These are phyloP conservation scores for Candida piceae DNA, from an alignment of 805 yeast genomes.

Conservation along the genomic window DNA sequence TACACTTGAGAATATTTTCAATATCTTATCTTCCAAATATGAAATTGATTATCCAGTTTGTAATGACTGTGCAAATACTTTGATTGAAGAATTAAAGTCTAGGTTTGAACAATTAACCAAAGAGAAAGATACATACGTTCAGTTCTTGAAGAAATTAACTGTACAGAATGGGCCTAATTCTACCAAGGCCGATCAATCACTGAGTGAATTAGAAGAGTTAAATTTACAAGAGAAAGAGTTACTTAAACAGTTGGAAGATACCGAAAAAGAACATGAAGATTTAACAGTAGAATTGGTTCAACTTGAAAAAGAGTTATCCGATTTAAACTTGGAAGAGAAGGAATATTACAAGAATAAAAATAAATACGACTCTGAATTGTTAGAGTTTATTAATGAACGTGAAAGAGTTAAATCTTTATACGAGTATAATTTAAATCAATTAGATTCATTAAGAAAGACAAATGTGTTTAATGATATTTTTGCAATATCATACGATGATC, in stretches of 20 bases:
- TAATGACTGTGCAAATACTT: slow-evolving; percentile 68
- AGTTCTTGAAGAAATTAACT: slow-evolving; percentile 65
- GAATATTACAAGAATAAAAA: slow-evolving; percentile 49
- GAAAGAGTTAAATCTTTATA: slow-evolving; percentile 61
- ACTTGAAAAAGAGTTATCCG: slow-evolving; percentile 35
- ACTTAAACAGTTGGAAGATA: slow-evolving; percentile 34
- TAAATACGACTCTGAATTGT: slow-evolving; percentile 46
- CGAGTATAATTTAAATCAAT: slow-evolving; percentile 54
- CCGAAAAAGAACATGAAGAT: slow-evolving; percentile 39
- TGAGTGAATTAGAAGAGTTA: slow-evolving; percentile 42
- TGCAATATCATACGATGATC: slow-evolving; percentile 76
- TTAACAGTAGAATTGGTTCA: slow-evolving; percentile 45
- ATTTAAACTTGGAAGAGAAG: slow-evolving; percentile 40
- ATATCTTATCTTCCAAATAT: slow-evolving; percentile 68
- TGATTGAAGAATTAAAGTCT: slow-evolving; percentile 59
- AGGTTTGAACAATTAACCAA: slow-evolving; percentile 68
- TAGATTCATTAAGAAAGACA: slow-evolving; percentile 66
- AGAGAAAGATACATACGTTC: slow-evolving; percentile 75
- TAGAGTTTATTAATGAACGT: slow-evolving; percentile 46
- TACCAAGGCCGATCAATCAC: slow-evolving; percentile 40
- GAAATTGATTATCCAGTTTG: slow-evolving; percentile 87
- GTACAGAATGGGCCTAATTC: slow-evolving; percentile 43
- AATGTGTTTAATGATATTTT: slow-evolving; percentile 84
- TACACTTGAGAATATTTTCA: slow-evolving; percentile 61
- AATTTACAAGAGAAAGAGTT: slow-evolving; percentile 34